Evolutionary conservation across 805 yeast species (phyloP).

Genomic region (Zygoascus tannicola): DNA sequence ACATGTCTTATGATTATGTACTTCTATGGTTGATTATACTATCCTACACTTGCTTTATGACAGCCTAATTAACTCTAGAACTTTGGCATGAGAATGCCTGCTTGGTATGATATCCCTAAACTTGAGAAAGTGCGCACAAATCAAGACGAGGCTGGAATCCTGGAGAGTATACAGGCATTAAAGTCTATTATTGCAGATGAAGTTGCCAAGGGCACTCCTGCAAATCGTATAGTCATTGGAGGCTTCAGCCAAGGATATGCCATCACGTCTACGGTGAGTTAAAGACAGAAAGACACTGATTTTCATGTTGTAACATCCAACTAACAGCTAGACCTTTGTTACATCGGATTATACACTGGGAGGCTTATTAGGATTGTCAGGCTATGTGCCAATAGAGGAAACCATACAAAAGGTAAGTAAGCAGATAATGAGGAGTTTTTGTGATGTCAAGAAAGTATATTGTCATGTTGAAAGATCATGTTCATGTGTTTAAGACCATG

Average conservation of each 20-base stretch:
- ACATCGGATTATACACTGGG: slow-evolving; percentile 46
- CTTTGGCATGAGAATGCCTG: slow-evolving; percentile 60
- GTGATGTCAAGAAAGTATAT: too few relatives aligned
- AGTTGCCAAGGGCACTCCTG: slow-evolving; percentile 27
- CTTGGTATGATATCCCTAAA: slow-evolving; percentile 75
- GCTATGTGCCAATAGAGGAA: slow-evolving; percentile 42
- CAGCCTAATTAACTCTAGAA: slow-evolving; percentile 26
- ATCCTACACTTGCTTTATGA: neutral
- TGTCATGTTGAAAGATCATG: too few relatives aligned
- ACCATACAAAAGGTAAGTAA: slow-evolving; percentile 13
- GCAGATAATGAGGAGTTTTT: too few relatives aligned
- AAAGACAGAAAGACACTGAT: neutral
- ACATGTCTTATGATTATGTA: too few relatives aligned
- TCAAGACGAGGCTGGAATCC: slow-evolving; percentile 33
- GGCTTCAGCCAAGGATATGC: slow-evolving; percentile 97
- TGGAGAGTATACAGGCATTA: slow-evolving; percentile 24
- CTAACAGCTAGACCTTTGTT: slow-evolving; percentile 15
- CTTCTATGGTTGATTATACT: too few relatives aligned
- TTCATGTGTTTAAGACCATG: too few relatives aligned
- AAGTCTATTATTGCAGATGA: slow-evolving; percentile 23
- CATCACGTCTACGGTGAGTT: slow-evolving; percentile 38
- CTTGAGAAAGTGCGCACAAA: slow-evolving; percentile 22
- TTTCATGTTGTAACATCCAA: neutral
- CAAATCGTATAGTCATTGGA: slow-evolving; percentile 65
- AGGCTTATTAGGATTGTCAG: slow-evolving; percentile 71